A percentile compares a stretch with the other conserved stretches of the same genome.
Conservation (phyloP, 768 basidiomycete species). For the Pleurotus giganteus region DNA sequence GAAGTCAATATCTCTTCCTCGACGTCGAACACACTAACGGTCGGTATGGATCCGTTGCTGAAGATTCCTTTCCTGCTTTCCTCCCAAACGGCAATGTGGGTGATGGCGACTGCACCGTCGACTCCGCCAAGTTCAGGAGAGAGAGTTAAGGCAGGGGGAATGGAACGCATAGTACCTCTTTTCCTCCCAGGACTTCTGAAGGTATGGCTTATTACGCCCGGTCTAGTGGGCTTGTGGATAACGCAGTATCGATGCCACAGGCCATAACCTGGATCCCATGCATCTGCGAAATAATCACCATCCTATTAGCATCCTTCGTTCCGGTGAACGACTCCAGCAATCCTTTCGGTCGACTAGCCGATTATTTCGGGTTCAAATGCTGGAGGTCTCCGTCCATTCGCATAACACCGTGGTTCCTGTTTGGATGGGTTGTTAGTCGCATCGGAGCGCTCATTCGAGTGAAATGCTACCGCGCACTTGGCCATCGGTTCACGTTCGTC, state of each 20-base stretch:
- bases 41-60: not conserved
- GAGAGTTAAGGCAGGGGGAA: not conserved
- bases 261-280: not conserved
- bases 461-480: slow-evolving; percentile 23
- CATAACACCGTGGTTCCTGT: slow-evolving; percentile 16
- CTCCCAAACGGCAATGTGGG: not conserved
- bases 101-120: not conserved
- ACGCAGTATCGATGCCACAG: too few species aligned
- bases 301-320: not conserved
- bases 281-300: not conserved
- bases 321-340: not conserved
- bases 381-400: not conserved
- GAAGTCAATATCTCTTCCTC: not conserved
- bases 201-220: too few species aligned
- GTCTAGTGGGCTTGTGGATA: too few species aligned
- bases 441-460: slow-evolving; percentile 21
- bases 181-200: not conserved
- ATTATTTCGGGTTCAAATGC: not conserved
- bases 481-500: slow-evolving; percentile 26
- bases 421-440: slow-evolving; percentile 17
- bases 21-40: not conserved
- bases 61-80: not conserved
- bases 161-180: not conserved
- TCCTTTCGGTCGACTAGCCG: not conserved
- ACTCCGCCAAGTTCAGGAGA: not conserved